Percentiles rank a stretch among this genome's conserved stretches.
Evolutionary conservation across 2,329 filamentous ascomycete species (phyloP).

Genomic region (Diaporthe sp.): DNA sequence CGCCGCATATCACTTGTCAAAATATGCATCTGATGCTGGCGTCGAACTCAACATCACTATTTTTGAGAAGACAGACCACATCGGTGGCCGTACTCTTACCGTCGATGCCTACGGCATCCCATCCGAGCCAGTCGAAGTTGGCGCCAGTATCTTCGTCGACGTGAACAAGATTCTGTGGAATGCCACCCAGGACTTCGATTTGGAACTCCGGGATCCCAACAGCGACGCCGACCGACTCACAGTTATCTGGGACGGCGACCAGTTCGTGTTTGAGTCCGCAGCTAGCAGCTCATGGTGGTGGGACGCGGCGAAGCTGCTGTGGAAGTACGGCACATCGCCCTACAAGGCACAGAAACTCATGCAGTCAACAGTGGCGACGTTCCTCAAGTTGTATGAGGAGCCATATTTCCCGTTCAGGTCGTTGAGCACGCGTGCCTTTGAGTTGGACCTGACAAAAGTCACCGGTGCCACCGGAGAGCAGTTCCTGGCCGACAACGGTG

Average conservation of each 20-base stretch:
- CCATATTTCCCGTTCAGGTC: conserved; percentile 89
- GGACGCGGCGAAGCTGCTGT: conserved; percentile 83
- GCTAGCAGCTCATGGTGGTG: conserved; percentile 78
- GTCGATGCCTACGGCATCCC: conserved; percentile 81
- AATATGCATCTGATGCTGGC: conserved; percentile 74
- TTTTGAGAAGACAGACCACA: conserved; percentile 82
- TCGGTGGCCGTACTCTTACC: conserved; percentile 91
- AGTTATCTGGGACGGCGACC: conserved; percentile 86
- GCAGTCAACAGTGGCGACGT: conserved; percentile 77
- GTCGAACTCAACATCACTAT: conserved; percentile 83
- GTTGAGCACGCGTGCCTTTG: conserved; percentile 75
- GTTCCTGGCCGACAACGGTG: conserved; percentile 76
- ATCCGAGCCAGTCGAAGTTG: conserved; percentile 81
- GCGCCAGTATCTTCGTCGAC: conserved; percentile 91
- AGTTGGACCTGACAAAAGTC: conserved; percentile 75
- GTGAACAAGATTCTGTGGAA: conserved; percentile 86
- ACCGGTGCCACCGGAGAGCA: conserved; percentile 81
- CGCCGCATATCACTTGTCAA: conserved; percentile 83
- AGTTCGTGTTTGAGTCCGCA: conserved; percentile 78
- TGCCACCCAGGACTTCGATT: conserved; percentile 78
- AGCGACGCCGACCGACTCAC: conserved; percentile 68
- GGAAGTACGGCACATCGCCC: conserved; percentile 87
- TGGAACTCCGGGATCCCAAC: conserved; percentile 66
- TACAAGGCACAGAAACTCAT: conserved; percentile 80
- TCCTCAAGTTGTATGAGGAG: conserved; percentile 83